Evolutionary conservation across 2,329 filamentous ascomycete genomes (phyloP), one percentile per base, ranked within the genome.

Genomic region (Ascochyta viciae-villosae): DNA sequence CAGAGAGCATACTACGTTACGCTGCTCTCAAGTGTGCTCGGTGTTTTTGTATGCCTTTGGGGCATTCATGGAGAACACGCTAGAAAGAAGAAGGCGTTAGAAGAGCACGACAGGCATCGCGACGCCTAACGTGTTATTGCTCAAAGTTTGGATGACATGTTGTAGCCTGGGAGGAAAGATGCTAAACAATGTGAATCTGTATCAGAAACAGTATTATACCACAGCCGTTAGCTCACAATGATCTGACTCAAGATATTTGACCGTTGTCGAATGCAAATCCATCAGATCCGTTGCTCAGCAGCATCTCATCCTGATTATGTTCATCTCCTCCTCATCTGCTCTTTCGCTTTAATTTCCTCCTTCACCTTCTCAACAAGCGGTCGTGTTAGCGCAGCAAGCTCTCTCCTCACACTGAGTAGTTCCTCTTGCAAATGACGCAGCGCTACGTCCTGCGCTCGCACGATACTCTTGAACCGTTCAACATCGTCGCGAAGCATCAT

Each of bases 1-100:
- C 83, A 85, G 27, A 80, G 85, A 3, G 93, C 94, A 1, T 98
- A 97, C 72, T 84, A 85, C 64, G 83, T 92, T 47, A 96, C 94
- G 0, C 82, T 96, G 13, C 80, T 81, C 19, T 87, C 90, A 0
- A 93, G 91, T 60, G 73, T 88, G 0, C 66, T 88, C 1, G 93
- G 91, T 0, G 80, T 95, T 1, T 74, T 79, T 0, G 84, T 93
- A 34, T 90, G 87, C 48, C 74, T 96, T 27, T 90, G 85, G 82
- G 85, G 87, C 26, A 91, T 94, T 51, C 80, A 81, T 50, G 81
- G 86, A 58, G 85, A 89, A 72, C 77, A 80, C 35, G 56, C 59
- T 8, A 52, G 69, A 23, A 72, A 68, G 65, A 71, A 62, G 48
- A 65, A 68, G 39, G 67, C 66, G 23, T 65, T 74, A 37, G 71